Evolutionary conservation across 1,284 basidiomycete species (phyloP).

Genomic region (Ceratobasidium sp.): DNA sequence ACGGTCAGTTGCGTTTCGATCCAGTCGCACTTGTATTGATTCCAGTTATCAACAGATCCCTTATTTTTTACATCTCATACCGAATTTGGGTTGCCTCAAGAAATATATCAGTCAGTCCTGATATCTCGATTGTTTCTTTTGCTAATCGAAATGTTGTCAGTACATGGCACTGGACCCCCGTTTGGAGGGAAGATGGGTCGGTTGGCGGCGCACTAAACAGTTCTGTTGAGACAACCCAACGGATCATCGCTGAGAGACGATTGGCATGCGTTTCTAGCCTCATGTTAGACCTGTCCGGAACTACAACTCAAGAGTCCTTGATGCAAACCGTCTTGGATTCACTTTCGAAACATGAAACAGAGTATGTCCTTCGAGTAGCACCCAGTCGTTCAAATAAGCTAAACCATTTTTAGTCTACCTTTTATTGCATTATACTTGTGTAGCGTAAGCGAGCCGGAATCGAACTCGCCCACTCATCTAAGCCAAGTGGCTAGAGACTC

Average conservation of each 20-base stretch:
- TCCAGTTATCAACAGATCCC: neutral
- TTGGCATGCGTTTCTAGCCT: conserved; percentile 5
- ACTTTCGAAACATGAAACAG: neutral
- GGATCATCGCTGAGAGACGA: conserved; percentile 37
- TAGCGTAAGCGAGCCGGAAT: neutral
- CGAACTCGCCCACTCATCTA: neutral
- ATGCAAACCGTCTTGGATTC: neutral
- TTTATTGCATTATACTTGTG: neutral
- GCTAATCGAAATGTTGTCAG: neutral
- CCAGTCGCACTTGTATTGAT: neutral
- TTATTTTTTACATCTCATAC: conserved; percentile 20
- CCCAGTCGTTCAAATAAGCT: neutral
- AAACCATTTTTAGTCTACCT: neutral
- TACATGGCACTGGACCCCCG: conserved; percentile 17
- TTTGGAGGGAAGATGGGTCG: conserved; percentile 30
- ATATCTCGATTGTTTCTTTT: neutral
- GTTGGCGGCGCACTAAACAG: conserved; percentile 36
- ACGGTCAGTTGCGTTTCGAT: neutral
- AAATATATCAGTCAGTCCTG: conserved; percentile 12
- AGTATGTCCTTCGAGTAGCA: neutral
- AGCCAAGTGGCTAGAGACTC: neutral
- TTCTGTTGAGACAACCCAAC: conserved; percentile 36
- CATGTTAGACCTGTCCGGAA: neutral
- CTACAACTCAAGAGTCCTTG: neutral
- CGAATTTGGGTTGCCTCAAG: conserved; percentile 13